phyloP scores from a whole-genome alignment of 176 grass and related monocot species.

The Zoysia pacifica region DNA sequence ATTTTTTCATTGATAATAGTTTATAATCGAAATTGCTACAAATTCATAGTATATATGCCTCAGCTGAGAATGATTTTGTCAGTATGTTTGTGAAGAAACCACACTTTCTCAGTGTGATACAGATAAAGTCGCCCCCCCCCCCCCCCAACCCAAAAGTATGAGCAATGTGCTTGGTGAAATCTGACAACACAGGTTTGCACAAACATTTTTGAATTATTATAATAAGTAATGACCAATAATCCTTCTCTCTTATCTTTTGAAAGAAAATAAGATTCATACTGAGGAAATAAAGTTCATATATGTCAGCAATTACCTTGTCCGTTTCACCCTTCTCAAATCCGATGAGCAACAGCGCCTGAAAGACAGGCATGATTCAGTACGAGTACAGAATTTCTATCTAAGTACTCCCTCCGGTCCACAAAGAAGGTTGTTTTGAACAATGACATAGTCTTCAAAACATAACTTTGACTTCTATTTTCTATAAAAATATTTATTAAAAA shows the following conservation, averaged over 20 bases:
- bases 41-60: too few species aligned
- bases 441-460: too few species aligned
- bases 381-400: not conserved
- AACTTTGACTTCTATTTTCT: too few species aligned
- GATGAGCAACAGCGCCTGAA: conserved; percentile 75
- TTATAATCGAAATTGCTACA: too few species aligned
- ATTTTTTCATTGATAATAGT: too few species aligned
- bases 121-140: too few species aligned
- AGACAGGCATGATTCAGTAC: not conserved
- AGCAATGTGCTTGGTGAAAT: not conserved
- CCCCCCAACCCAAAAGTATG: not conserved
- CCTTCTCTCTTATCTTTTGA: not conserved
- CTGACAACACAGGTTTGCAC: not conserved
- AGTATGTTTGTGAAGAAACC: too few species aligned
- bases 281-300: not conserved
- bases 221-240: not conserved
- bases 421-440: too few species aligned
- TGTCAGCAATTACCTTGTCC: conserved; percentile 48
- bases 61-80: too few species aligned
- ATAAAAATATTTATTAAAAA: too few species aligned
- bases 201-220: not conserved
- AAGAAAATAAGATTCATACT: not conserved
- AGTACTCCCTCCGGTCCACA: too few species aligned
- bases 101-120: too few species aligned
- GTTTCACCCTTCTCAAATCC: conserved; percentile 84